A percentile compares a stretch with the other conserved stretches of the same genome.
Conservation (phyloP, 306 rosid species). For the Cyclanthera cordifolia region DNA sequence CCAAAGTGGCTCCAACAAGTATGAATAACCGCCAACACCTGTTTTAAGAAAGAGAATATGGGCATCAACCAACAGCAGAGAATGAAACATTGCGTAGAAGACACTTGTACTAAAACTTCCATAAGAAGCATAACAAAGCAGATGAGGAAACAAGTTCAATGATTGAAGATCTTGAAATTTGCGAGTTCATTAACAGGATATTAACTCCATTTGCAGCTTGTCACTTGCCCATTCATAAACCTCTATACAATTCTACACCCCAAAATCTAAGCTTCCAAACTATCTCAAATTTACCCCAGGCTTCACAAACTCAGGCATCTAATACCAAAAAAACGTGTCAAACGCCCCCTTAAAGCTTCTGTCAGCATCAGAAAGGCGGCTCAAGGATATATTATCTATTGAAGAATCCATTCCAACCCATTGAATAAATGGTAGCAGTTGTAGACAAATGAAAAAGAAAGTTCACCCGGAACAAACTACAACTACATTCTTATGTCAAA, state of each 20-base stretch:
- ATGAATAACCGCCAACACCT: constrained; percentile 88
- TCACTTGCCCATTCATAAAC: background rate
- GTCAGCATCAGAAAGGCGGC: background rate
- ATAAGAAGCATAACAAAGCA: background rate
- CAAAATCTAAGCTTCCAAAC: background rate
- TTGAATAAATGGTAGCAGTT: background rate
- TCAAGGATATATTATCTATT: background rate
- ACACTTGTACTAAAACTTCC: background rate
- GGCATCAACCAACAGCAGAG: background rate
- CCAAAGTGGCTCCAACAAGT: constrained; percentile 88
- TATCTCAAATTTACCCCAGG: no score
- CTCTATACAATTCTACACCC: background rate
- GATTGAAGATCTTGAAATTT: background rate
- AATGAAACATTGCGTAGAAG: background rate
- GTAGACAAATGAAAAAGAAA: background rate
- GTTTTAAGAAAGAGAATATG: constrained; percentile 16
- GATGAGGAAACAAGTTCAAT: background rate
- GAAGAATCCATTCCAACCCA: background rate
- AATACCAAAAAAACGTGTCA: no score
- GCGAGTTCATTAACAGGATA: background rate
- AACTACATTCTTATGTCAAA: background rate
- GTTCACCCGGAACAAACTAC: background rate
- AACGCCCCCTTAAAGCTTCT: background rate
- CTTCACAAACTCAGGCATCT: no score
- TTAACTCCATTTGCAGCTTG: background rate